Evolutionary conservation across 305 asterid genomes (phyloP).

Genomic region (Andrographis paniculata): DNA sequence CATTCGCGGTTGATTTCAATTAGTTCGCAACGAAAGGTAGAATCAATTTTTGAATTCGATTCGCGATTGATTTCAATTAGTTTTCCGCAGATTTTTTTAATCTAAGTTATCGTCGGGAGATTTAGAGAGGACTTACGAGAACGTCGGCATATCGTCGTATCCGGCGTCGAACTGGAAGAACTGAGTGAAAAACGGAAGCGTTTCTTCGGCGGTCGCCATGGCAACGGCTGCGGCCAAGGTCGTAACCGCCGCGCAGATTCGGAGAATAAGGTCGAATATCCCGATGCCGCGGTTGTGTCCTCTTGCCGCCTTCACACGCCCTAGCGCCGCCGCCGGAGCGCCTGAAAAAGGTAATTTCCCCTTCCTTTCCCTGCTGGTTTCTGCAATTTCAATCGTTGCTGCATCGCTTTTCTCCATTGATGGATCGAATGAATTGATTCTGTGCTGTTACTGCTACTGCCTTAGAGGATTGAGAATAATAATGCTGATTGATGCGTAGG

Average conservation of each 20-base stretch:
- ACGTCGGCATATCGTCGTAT: conserved; percentile 4
- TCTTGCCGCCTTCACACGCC: not conserved
- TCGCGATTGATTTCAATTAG: no score
- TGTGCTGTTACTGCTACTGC: not conserved
- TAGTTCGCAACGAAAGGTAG: not conserved
- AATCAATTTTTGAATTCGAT: no score
- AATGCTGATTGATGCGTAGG: no score
- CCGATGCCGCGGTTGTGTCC: conserved; percentile 1
- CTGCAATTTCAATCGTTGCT: not conserved
- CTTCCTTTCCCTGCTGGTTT: conserved; percentile 3
- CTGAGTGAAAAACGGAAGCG: conserved; percentile 13
- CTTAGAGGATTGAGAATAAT: no score
- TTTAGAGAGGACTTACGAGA: not conserved
- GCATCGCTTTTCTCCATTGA: conserved; percentile 7
- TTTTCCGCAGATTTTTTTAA: no score
- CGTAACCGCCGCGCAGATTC: conserved; percentile 4
- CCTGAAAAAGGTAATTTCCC: not conserved
- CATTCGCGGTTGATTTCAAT: not conserved
- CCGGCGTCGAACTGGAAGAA: conserved; percentile 13
- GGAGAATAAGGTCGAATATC: conserved; percentile 3
- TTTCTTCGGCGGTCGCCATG: conserved; percentile 7
- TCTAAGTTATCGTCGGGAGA: no score
- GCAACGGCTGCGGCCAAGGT: conserved; percentile 7
- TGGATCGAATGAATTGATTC: not conserved
- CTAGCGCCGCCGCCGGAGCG: not conserved